Percentiles rank a stretch among this genome's conserved stretches.
Evolutionary conservation across 148 eudicot species (phyloP).

Genomic region (Chenopodium quinoa): DNA sequence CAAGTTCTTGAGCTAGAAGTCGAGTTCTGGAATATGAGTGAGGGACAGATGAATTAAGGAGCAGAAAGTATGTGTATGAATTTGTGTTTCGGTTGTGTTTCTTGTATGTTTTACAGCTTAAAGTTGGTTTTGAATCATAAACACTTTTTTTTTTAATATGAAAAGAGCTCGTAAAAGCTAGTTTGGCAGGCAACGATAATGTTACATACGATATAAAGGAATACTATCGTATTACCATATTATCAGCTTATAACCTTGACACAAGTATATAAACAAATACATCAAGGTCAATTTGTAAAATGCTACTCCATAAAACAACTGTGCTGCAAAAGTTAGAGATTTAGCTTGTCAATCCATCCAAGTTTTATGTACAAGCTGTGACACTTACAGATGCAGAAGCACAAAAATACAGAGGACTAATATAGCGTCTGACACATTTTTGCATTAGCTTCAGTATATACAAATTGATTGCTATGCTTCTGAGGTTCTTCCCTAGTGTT

Average conservation of each 20-base stretch:
- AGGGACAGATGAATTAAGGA: constrained; percentile 18
- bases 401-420: constrained; percentile 4
- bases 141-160: no score
- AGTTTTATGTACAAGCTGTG: neutral
- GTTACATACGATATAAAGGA: no score
- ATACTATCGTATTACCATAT: no score
- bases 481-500: neutral
- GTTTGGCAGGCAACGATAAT: no score
- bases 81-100: neutral
- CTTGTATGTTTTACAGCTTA: neutral
- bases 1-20: constrained; percentile 60
- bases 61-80: neutral
- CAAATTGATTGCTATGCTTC: neutral
- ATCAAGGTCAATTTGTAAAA: neutral
- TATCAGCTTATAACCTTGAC: no score
- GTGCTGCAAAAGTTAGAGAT: neutral
- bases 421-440: neutral
- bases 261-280: neutral
- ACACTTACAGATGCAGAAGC: constrained; percentile 10
- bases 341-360: neutral
- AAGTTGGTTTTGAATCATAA: no score
- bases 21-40: constrained; percentile 81
- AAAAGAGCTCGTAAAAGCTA: no score
- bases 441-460: neutral
- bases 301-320: neutral